Evolutionary conservation across 2,329 filamentous ascomycete genomes (phyloP), one percentile per base, ranked within the genome.

Genomic region (Fusarium ramigenum): DNA sequence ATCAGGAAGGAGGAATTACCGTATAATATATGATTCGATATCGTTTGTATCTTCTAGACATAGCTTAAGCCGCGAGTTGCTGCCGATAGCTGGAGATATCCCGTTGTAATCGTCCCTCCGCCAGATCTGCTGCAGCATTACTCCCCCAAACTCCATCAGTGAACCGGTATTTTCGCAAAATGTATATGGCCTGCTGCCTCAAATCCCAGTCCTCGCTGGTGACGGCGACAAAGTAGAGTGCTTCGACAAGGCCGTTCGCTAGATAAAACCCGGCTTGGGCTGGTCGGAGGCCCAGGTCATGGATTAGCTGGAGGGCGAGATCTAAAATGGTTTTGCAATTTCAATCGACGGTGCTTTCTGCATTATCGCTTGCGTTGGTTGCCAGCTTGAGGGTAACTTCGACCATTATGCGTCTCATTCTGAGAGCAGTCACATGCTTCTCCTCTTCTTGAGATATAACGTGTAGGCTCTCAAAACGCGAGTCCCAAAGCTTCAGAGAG

Each of bases 361-460:
- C 1, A 19, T 5, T 4, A 8, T 7, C 1, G 0, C 4, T 4
- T 5, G 5, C 7, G 11, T 7, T 15, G 1, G 16, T 1, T 14
- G 19, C 30, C 3, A 28, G 19, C 3, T 10, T 10, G 0, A 60
- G 4, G 1, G 23, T 42, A 1, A 39, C 42, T 23, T 47, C 7
- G 7, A 60, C 28, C 43, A 63, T 16, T 7, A 1, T 7, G 7
- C 60, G n/a, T 21, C 60, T 19, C 60, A 63, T 60, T 1, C 9
- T 19, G 0, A 63, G 34, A 1, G 54, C 42, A 0, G 28, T 63
- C 7, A 63, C 32, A 18, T 63, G 42, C 2, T 23, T 36, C 0
- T 8, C 11, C 9, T 63, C 19, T 6, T 60, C 40, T 15, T 16
- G 21, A 7, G 40, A 32, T 0, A 2, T 21, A 8, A 25, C 11